Conservation (phyloP, 768 basidiomycete genomes). For the Suillus placidus region DNA sequence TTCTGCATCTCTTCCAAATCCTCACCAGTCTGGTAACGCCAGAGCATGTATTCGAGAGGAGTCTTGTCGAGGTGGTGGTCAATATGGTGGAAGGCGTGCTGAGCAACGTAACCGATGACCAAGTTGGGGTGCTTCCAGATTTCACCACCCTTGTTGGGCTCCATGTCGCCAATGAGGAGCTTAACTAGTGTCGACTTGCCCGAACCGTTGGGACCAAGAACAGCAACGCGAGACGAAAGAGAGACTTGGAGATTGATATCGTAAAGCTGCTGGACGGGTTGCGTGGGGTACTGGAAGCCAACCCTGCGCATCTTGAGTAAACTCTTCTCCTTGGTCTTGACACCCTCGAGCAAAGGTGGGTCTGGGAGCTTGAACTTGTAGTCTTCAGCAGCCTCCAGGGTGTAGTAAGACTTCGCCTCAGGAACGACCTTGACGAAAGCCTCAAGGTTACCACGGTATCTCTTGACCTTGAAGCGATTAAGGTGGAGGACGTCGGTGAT, state of each 20-base stretch:
- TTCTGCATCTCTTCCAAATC: constrained; percentile 97
- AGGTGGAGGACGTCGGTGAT: constrained; percentile 98
- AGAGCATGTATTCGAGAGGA: constrained; percentile 97
- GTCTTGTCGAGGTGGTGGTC: constrained; percentile 99
- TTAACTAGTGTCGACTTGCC: constrained; percentile 98
- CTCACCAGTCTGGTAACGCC: constrained; percentile 99
- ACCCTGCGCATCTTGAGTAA: constrained; percentile 97
- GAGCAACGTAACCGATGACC: constrained; percentile 98
- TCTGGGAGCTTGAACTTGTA: constrained; percentile 99
- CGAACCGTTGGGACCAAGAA: constrained; percentile 99
- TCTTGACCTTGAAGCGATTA: constrained; percentile 97
- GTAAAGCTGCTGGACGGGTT: constrained; percentile 85
- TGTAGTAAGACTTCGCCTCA: constrained; percentile 98
- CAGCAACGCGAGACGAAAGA: constrained; percentile 95
- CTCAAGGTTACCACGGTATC: constrained; percentile 95
- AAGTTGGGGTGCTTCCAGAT: constrained; percentile 99
- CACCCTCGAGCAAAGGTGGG: constrained; percentile 96
- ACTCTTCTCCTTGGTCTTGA: constrained; percentile 99
- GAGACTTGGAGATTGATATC: constrained; percentile 97
- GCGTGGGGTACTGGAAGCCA: constrained; percentile 93
- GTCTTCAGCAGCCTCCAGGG: constrained; percentile 92
- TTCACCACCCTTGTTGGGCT: constrained; percentile 95
- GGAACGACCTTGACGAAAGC: constrained; percentile 92
- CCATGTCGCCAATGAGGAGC: constrained; percentile 94
- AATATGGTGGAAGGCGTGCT: constrained; percentile 99